Base-by-base conservation (phyloP, 2,329 filamentous ascomycete species). In the Didymella pinodella region DNA sequence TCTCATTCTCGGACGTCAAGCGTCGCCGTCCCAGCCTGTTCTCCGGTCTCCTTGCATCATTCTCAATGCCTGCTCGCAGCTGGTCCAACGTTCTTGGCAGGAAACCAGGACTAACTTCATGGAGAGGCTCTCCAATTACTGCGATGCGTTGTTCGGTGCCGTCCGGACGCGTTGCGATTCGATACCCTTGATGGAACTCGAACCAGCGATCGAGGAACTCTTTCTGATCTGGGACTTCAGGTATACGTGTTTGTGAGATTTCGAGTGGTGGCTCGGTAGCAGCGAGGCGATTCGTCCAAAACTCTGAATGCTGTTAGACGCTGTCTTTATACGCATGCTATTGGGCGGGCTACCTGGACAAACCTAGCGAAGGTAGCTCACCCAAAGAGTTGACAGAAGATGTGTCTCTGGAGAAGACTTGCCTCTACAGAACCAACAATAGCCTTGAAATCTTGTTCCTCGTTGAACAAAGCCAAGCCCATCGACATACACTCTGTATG, bases 391-490 rank as follows among this genome's bases (percentile, higher is more conserved):
- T 26, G n/a, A 28, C 7, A n/a, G 4, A 29, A 43, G 0, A 31
- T 10, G 7, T 8, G 18, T 12, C 3, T 29, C 36, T 3, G 6
- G n/a, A 4, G 3, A 31, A 4, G 51, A 47, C 40, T 14, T 62
- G 76, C 78, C 76, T 69, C 81, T 80, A 61, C 82, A 84, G 63
- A 79, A 82, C 81, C 81, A 83, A 62, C 82, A 84, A 58, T 84
- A 84, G 54, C 79, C 71, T 63, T 83, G 79, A 81, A 81, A 83
- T 38, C 82, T 65, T 5, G 77, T 81, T 2, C 81, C 82, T 25
- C 80, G 72, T 34, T 78, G 75, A 6, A 83, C 81, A 43, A 80
- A 81, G 10, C 82, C 82, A n/a, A 83, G 73, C 20, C 82, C 82
- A 54, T 83, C 82, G 38, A 83, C 78, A 64, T 83, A 83, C 0